Base-by-base conservation (phyloP, 208 protist genomes). In the Leishmania tarentolae region DNA sequence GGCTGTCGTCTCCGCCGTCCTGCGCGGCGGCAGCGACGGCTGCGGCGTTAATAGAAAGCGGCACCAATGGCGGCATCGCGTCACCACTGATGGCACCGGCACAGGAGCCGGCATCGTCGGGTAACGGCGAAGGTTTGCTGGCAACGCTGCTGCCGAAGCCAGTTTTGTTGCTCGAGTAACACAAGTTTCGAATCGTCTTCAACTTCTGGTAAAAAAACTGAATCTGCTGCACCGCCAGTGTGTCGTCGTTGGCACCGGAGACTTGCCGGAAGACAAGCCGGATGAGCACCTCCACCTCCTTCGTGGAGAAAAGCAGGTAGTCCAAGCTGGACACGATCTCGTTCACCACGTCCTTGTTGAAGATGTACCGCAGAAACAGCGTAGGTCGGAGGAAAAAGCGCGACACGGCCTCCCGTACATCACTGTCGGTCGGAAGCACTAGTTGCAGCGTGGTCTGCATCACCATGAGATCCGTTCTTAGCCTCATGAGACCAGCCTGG, bases 391-490 rank as follows among this genome's bases (percentile, higher is more conserved):
- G 68, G 84, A 95, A 96, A 77, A 87, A 88, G 68, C 81, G 79
- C 57, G 88, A 87, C 13, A 96, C 90, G 24, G 91, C 85, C n/a
- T 87, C 83, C 42, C 92, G 91, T 44, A 97, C 86, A 59, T 96
- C 91, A 63, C 83, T 75, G 75, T 95, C 92, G 35, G 86, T 89
- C 17, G 92, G 91, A 61, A 95, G 80, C 15, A 94, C 84, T 3
- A 95, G 85, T 79, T 96, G 92, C 68, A 95, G 81, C 47, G 92
- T 86, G 3, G 92, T 93, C 80, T 97, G 92, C 83, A 97, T 91
- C 0, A 94, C 81, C 28, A 94, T 83, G 28, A 97, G 83, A 79
- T 97, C 86, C 21, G 90, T 91, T 15, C 87, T 78, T 28, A 97
- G 86, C 8, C 89, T 83, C 56, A 83, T 72, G 15, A 93, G 68